phyloP scores from a whole-genome alignment of 192 early-diverging fungal genomes.

The Dissophora globulifera region DNA sequence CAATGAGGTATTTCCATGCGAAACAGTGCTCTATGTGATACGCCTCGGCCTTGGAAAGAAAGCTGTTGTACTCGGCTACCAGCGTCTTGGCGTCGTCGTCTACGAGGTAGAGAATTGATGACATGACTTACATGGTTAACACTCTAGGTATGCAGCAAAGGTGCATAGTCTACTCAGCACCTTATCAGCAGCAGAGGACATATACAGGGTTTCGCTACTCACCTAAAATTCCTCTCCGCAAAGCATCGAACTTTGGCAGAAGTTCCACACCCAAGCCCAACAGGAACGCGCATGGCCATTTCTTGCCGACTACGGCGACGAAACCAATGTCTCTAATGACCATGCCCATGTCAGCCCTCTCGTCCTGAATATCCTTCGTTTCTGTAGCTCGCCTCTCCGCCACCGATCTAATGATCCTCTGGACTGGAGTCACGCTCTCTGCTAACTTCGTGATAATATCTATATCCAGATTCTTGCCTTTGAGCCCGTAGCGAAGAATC shows the following conservation, averaged over 20 bases:
- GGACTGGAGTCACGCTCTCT: conserved; percentile 30
- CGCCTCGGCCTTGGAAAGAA: conserved; percentile 36
- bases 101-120: not conserved
- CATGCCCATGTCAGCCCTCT: conserved; percentile 59
- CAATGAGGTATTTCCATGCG: conserved; percentile 59
- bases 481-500: conserved; percentile 71
- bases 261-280: conserved; percentile 62
- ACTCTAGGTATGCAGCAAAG: too few species aligned
- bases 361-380: conserved; percentile 7
- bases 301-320: conserved; percentile 60
- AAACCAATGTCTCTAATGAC: conserved; percentile 67
- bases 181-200: too few species aligned
- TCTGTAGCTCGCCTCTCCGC: conserved; percentile 2
- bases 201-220: conserved; percentile 3
- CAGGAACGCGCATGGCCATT: conserved; percentile 65
- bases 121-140: too few species aligned
- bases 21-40: conserved; percentile 60
- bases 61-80: conserved; percentile 37
- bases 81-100: conserved; percentile 7
- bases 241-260: conserved; percentile 38
- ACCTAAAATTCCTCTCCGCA: conserved; percentile 19
- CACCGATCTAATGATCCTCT: conserved; percentile 8
- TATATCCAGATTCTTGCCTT: conserved; percentile 61
- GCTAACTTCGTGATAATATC: conserved; percentile 51
- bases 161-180: too few species aligned